A percentile compares a stretch with the other conserved stretches of the same genome.
Conservation (phyloP, 106 monocot genomes). For the Phalaenopsis equestris region DNA sequence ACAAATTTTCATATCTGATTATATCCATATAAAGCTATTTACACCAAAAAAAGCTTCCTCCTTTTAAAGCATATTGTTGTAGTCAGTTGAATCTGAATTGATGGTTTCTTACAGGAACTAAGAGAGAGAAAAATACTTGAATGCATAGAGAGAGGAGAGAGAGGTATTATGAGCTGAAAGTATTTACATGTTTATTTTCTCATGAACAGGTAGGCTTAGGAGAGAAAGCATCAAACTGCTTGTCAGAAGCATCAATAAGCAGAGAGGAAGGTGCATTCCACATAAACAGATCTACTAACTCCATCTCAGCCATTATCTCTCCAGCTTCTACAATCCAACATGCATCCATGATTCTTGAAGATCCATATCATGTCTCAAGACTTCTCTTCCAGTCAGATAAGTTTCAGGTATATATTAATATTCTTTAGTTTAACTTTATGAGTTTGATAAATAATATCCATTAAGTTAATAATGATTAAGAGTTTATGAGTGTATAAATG, state of each 20-base stretch:
- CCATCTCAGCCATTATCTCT: constrained; percentile 47
- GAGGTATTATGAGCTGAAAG: neutral
- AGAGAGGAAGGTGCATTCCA: constrained; percentile 38
- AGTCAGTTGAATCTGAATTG: neutral
- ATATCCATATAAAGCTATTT: too few relatives aligned
- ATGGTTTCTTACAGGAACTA: neutral
- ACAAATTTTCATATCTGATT: too few relatives aligned
- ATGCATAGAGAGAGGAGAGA: neutral
- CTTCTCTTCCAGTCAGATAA: constrained; percentile 44
- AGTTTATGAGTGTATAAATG: neutral
- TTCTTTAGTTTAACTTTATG: neutral
- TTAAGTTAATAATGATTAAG: neutral
- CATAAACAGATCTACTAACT: constrained; percentile 45
- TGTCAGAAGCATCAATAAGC: neutral
- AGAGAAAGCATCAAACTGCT: neutral
- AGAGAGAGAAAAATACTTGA: neutral
- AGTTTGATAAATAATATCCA: neutral
- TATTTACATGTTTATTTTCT: too few relatives aligned
- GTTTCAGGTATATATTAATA: constrained; percentile 17
- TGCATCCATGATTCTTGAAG: constrained; percentile 46
- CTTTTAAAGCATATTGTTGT: too few relatives aligned
- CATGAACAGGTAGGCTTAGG: neutral
- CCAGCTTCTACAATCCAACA: constrained; percentile 35
- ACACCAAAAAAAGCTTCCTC: too few relatives aligned
- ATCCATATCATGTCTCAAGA: constrained; percentile 42